Conservation (phyloP, 2,329 filamentous ascomycete species). For the Xylariaceae sp. region DNA sequence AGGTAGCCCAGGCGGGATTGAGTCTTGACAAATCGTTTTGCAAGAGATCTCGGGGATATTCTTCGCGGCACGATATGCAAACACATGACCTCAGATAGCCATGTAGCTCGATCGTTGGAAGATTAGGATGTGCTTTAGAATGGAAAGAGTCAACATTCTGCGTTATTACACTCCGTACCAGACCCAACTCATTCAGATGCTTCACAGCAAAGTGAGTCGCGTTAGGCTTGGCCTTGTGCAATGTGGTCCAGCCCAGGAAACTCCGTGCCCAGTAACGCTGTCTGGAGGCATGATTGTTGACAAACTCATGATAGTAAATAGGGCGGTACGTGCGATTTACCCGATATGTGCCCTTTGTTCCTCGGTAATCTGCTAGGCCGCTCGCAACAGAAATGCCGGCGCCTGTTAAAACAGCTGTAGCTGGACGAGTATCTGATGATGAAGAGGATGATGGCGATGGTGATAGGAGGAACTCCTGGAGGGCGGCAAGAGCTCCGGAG, state of each 20-base stretch:
- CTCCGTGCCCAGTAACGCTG: slow-evolving; percentile 95
- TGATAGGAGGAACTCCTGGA: slow-evolving; percentile 69
- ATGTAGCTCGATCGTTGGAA: slow-evolving; percentile 80
- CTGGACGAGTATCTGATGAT: slow-evolving; percentile 42
- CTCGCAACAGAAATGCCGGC: slow-evolving; percentile 92
- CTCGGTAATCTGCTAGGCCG: slow-evolving; percentile 88
- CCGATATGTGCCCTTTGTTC: slow-evolving; percentile 83
- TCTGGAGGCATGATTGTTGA: slow-evolving; percentile 71
- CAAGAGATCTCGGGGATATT: slow-evolving; percentile 67
- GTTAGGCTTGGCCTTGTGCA: slow-evolving; percentile 77
- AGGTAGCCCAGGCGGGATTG: slow-evolving; percentile 80
- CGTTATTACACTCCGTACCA: slow-evolving; percentile 74
- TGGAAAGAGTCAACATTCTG: slow-evolving; percentile 99
- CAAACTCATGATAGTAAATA: slow-evolving; percentile 90
- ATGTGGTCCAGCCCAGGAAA: slow-evolving; percentile 84
- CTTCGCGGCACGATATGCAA: slow-evolving; percentile 71
- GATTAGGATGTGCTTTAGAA: slow-evolving; percentile 63
- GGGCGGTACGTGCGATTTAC: slow-evolving; percentile 86
- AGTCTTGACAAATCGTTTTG: slow-evolving; percentile 69
- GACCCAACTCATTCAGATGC: slow-evolving; percentile 64
- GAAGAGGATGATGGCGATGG: slow-evolving; percentile 39
- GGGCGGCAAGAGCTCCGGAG: slow-evolving; percentile 68
- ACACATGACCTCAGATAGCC: slow-evolving; percentile 79
- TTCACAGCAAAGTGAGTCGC: slow-evolving; percentile 70
- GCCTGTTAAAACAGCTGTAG: slow-evolving; percentile 59